These are phyloP conservation scores for Adansonia madagascariensis DNA, from an alignment of 441 rosid species.

Conservation along the genomic window DNA sequence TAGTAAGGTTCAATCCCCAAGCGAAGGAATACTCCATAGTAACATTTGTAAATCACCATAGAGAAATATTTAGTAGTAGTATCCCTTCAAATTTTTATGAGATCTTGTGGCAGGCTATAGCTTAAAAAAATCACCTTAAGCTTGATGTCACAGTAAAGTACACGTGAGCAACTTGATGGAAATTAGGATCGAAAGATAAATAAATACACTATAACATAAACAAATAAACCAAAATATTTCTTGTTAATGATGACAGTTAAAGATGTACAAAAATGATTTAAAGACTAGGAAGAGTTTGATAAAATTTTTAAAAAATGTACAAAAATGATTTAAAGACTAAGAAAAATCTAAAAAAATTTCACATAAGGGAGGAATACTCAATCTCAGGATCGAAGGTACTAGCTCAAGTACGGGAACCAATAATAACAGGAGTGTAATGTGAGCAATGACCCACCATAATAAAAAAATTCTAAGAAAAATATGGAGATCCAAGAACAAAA, in stretches of 20 bases:
- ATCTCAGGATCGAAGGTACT: neutral
- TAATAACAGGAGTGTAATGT: neutral
- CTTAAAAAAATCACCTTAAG: conserved; percentile 47
- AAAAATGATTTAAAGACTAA: neutral
- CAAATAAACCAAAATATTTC: neutral
- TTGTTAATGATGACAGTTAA: neutral
- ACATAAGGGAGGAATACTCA: neutral
- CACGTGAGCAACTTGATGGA: conserved; percentile 86
- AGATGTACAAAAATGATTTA: no score
- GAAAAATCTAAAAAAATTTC: neutral
- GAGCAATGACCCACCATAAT: neutral
- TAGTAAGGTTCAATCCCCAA: neutral
- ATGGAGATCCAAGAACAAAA: neutral
- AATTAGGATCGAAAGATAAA: conserved; percentile 16
- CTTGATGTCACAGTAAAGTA: conserved; percentile 68
- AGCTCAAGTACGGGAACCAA: neutral
- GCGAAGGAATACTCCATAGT: neutral
- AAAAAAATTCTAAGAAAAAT: neutral
- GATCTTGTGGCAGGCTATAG: neutral
- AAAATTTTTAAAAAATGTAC: neutral
- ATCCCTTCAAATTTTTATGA: neutral
- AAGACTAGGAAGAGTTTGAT: no score
- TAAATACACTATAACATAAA: neutral
- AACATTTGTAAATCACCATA: neutral
- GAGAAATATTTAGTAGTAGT: neutral